Evolutionary conservation across 2,329 filamentous ascomycete species (phyloP).

Genomic region (Verticillium klebahnii): DNA sequence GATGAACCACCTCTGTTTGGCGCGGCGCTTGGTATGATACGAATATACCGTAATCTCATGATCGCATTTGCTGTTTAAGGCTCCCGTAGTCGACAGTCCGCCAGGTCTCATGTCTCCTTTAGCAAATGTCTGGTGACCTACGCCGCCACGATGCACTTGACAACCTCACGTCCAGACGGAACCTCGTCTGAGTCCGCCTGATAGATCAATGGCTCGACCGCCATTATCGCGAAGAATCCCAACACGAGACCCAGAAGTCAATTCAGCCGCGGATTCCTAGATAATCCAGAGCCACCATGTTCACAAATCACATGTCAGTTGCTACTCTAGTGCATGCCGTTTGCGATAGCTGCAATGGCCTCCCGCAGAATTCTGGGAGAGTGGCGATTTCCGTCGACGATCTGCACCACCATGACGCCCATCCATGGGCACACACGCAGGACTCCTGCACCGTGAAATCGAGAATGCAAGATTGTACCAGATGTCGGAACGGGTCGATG

Average conservation of each 20-base stretch:
- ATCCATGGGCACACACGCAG: neutral
- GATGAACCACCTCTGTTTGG: neutral
- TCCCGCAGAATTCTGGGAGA: neutral
- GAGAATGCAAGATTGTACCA: neutral
- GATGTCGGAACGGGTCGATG: neutral
- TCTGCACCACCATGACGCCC: neutral
- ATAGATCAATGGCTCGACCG: too few relatives aligned
- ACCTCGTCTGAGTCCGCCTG: too few relatives aligned
- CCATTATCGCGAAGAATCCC: too few relatives aligned
- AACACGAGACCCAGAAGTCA: too few relatives aligned
- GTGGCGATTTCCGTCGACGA: neutral
- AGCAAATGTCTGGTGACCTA: neutral
- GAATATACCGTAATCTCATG: neutral
- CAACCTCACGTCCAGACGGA: too few relatives aligned
- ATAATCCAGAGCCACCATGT: too few relatives aligned
- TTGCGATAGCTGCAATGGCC: neutral
- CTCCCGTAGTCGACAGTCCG: neutral
- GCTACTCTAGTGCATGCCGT: neutral
- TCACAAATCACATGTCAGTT: neutral
- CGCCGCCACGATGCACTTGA: neutral
- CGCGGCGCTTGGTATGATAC: neutral
- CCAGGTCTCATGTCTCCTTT: neutral
- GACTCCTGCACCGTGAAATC: neutral
- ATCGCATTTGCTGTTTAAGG: neutral
- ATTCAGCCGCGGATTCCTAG: too few relatives aligned